Evolutionary conservation across 305 asterid species (phyloP).

Genomic region (Ilex paraguariensis): DNA sequence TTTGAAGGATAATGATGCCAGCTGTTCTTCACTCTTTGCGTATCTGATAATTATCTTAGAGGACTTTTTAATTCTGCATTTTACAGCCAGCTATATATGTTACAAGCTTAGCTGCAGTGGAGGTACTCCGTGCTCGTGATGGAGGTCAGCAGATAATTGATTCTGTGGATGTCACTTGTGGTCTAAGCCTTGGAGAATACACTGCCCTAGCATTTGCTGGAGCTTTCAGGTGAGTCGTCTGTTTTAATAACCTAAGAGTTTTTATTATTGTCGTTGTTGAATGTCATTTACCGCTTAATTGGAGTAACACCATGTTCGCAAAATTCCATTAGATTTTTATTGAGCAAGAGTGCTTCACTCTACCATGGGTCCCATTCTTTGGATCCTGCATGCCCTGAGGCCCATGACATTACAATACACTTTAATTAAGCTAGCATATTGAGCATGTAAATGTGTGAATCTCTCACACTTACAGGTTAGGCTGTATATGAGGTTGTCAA

Average conservation of each 20-base stretch:
- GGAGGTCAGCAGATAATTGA: slow-evolving; percentile 93
- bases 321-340: no score
- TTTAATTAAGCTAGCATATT: no score
- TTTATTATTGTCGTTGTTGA: neutral
- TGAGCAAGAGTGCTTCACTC: no score
- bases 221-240: slow-evolving; percentile 71
- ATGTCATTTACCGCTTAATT: no score
- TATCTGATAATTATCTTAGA: neutral
- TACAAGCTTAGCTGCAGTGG: slow-evolving; percentile 98
- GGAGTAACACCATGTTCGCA: no score
- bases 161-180: slow-evolving; percentile 90
- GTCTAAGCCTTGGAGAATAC: slow-evolving; percentile 95
- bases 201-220: slow-evolving; percentile 98
- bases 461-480: no score
- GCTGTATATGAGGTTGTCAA: no score
- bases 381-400: no score
- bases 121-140: slow-evolving; percentile 89
- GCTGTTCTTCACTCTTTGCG: neutral
- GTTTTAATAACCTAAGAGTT: neutral
- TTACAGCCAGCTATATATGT: slow-evolving; percentile 94
- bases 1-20: neutral
- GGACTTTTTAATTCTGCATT: slow-evolving; percentile 5
- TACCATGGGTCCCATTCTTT: no score
- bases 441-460: no score
- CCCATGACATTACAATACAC: no score